A percentile compares a stretch with the other conserved stretches of the same genome.
Evolutionary conservation across 306 rosid genomes (phyloP).

Genomic region (Amphicarpaea edgeworthii): DNA sequence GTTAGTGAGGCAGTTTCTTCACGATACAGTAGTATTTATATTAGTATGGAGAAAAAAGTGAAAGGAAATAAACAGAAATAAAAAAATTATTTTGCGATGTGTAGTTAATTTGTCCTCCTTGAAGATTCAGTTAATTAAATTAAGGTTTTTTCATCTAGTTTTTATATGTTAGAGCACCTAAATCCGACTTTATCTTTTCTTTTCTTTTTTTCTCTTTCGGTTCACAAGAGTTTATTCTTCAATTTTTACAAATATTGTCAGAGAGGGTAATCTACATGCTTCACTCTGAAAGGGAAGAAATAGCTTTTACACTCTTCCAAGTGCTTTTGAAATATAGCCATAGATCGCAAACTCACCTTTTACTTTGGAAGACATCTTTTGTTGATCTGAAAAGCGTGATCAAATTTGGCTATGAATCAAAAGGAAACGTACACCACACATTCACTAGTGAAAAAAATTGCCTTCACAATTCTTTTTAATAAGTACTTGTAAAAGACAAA

Average conservation of each 20-base stretch:
- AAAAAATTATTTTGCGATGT: too few species aligned
- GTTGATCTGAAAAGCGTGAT: constrained; percentile 26
- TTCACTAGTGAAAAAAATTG: constrained; percentile 22
- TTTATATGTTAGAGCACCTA: not conserved
- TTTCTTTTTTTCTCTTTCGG: not conserved
- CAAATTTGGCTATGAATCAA: constrained; percentile 16
- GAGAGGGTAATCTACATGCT: not conserved
- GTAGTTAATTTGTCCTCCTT: too few species aligned
- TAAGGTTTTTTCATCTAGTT: not conserved
- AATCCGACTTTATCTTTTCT: not conserved
- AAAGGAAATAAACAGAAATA: too few species aligned
- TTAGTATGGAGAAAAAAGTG: too few species aligned
- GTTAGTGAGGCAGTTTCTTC: too few species aligned
- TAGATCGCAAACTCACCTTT: constrained; percentile 24
- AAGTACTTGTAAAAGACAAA: not conserved
- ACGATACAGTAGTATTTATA: too few species aligned
- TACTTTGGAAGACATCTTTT: constrained; percentile 35
- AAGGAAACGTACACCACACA: constrained; percentile 39
- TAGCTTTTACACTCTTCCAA: constrained; percentile 36
- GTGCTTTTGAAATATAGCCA: constrained; percentile 42
- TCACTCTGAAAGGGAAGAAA: constrained; percentile 10
- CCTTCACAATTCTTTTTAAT: not conserved
- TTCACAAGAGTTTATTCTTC: not conserved
- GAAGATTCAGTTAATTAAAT: too few species aligned
- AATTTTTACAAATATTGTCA: not conserved